These are phyloP conservation scores for Prunus dulcis DNA, from an alignment of 306 rosid genomes.

Conservation along the genomic window DNA sequence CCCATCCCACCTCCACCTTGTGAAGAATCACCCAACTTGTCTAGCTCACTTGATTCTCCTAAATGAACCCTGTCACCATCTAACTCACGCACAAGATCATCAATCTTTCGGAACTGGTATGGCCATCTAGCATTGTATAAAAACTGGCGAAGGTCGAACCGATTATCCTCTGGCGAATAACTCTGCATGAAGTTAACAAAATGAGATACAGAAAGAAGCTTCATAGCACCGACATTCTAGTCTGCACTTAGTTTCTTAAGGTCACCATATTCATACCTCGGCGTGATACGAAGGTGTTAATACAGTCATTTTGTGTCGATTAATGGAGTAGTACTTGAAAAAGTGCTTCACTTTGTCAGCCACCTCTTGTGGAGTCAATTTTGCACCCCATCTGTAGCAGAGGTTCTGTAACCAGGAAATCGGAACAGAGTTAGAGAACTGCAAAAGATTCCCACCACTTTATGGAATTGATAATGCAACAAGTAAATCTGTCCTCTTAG, in stretches of 20 bases:
- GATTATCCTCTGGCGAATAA: conserved; percentile 92
- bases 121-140: conserved; percentile 93
- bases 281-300: conserved; percentile 94
- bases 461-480: not conserved
- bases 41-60: conserved; percentile 40
- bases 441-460: not conserved
- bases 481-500: not conserved
- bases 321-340: conserved; percentile 92
- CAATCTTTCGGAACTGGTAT: conserved; percentile 82
- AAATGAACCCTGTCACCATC: conserved; percentile 44
- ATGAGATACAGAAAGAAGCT: not conserved
- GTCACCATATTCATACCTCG: conserved; percentile 58
- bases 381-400: conserved; percentile 81
- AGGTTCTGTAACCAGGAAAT: conserved; percentile 57
- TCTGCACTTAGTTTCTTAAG: not conserved
- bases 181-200: conserved; percentile 46
- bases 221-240: not conserved
- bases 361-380: conserved; percentile 76
- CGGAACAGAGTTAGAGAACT: conserved; percentile 8
- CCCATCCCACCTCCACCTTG: conserved; percentile 76
- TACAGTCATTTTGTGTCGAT: conserved; percentile 90
- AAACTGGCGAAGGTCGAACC: conserved; percentile 89
- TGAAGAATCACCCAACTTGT: conserved; percentile 33
- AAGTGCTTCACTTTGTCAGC: conserved; percentile 94
- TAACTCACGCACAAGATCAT: conserved; percentile 60